Evolutionary conservation across 1,284 basidiomycete species (phyloP).

Genomic region (Ganoderma lingzhi): DNA sequence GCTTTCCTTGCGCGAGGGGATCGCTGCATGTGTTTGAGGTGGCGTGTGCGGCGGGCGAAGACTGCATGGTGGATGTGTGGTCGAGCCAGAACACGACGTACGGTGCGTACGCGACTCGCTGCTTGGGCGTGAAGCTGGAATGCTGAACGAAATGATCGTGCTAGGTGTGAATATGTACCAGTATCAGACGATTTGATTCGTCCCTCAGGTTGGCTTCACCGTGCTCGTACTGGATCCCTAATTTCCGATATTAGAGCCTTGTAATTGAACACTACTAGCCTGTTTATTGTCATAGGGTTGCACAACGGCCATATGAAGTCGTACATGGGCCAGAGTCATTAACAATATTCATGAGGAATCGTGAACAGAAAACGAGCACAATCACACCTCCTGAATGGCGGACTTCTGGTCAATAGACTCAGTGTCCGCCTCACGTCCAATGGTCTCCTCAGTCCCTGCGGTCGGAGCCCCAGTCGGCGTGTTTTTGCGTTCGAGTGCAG

Average conservation of each 20-base stretch:
- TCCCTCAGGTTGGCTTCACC: neutral
- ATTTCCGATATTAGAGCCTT: too few species aligned
- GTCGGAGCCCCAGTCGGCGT: neutral
- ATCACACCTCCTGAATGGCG: neutral
- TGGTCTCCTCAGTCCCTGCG: neutral
- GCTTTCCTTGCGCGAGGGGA: conserved; percentile 27
- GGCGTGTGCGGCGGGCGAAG: conserved; percentile 25
- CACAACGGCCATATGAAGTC: neutral
- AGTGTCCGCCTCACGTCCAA: neutral
- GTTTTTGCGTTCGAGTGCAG: neutral
- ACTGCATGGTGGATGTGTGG: conserved; percentile 30
- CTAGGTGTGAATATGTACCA: neutral
- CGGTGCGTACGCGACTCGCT: conserved; percentile 18
- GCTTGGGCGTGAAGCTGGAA: neutral
- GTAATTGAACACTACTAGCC: neutral
- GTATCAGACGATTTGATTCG: neutral
- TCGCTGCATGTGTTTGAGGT: conserved; percentile 32
- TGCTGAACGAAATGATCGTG: neutral
- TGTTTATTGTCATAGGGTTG: neutral
- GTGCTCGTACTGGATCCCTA: too few species aligned
- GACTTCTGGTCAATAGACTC: neutral
- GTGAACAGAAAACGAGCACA: neutral
- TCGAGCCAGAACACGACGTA: conserved; percentile 32
- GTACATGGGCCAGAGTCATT: neutral
- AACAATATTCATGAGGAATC: neutral